Conservation (phyloP, 2,329 filamentous ascomycete genomes). For the Neurospora sp. region DNA sequence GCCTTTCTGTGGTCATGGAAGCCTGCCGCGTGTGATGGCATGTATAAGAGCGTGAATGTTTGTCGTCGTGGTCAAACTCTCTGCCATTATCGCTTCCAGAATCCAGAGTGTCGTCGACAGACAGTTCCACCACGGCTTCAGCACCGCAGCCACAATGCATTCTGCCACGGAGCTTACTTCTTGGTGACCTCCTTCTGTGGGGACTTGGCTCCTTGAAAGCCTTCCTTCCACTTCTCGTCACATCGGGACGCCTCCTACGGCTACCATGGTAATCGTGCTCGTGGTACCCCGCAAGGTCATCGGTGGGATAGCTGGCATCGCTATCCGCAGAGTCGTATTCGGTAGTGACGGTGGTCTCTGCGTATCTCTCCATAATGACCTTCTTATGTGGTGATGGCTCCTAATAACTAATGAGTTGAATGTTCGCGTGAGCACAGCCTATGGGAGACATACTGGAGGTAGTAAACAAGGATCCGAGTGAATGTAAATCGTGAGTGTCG, state of each 20-base stretch:
- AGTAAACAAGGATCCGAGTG: neutral
- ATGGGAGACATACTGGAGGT: neutral
- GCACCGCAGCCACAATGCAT: neutral
- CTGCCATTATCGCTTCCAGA: neutral
- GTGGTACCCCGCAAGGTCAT: neutral
- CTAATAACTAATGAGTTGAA: neutral
- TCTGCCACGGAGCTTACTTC: conserved; percentile 4
- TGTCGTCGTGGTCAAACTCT: neutral
- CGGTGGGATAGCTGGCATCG: conserved; percentile 9
- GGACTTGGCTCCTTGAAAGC: neutral
- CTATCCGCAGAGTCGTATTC: conserved; percentile 19
- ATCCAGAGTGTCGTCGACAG: conserved; percentile 2
- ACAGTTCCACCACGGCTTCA: neutral
- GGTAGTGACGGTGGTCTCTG: conserved; percentile 13
- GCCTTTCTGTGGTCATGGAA: neutral
- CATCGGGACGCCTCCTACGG: neutral
- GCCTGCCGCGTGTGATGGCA: neutral
- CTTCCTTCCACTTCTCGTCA: neutral
- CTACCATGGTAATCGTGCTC: neutral
- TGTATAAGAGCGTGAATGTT: neutral
- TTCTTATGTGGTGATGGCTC: neutral
- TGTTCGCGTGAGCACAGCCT: neutral
- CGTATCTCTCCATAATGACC: neutral
- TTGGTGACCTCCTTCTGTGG: conserved; percentile 5
- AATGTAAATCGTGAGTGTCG: neutral